Conservation (phyloP, 441 rosid genomes). For the Populus hybrid region DNA sequence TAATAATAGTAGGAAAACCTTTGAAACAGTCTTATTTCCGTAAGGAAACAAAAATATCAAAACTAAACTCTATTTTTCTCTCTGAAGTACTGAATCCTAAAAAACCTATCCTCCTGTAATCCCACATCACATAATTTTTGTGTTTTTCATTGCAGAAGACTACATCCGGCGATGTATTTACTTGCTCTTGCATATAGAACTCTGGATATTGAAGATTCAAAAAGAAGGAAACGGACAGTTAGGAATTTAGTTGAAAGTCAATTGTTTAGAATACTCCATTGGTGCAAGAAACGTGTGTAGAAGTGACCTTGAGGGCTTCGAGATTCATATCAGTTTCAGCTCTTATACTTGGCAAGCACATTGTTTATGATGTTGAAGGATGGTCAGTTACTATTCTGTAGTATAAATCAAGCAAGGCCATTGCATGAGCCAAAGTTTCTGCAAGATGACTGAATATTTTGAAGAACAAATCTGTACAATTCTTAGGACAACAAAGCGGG, state of each 20-base stretch:
- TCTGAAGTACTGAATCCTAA: neutral
- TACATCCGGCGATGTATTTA: constrained; percentile 89
- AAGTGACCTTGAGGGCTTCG: constrained; percentile 11
- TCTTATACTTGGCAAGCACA: constrained; percentile 13
- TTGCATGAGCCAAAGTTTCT: neutral
- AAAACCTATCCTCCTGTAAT: neutral
- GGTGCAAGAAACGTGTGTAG: constrained; percentile 72
- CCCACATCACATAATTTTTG: neutral
- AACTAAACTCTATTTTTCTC: neutral
- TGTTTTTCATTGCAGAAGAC: constrained; percentile 59
- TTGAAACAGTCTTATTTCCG: neutral
- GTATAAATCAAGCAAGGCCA: constrained; percentile 1
- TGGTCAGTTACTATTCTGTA: neutral
- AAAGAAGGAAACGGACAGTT: constrained; percentile 56
- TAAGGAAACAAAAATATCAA: neutral
- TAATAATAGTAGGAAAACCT: neutral
- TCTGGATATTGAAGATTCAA: constrained; percentile 84
- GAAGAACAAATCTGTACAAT: neutral
- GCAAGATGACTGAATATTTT: neutral
- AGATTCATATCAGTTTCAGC: constrained; percentile 8
- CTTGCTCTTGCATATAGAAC: constrained; percentile 90
- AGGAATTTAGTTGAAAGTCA: constrained; percentile 38
- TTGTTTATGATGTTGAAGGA: neutral
- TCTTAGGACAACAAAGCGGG: neutral
- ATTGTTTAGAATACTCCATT: constrained; percentile 44